A percentile compares a stretch with the other conserved stretches of the same genome.
These are phyloP conservation scores for Lactuca sativa DNA, from an alignment of 129 eudicot genomes.

Conservation along the genomic window DNA sequence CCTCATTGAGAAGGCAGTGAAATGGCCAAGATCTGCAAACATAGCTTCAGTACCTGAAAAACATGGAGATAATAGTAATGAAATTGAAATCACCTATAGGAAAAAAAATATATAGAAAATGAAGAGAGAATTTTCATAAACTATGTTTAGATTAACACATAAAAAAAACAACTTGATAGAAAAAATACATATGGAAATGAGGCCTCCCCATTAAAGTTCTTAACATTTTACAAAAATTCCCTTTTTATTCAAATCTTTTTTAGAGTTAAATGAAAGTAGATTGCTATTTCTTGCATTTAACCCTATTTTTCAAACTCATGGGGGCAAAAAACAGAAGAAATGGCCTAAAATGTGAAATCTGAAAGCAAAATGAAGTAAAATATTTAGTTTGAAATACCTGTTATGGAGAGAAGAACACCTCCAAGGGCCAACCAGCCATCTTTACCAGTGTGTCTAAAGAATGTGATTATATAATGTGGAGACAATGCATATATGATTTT, in stretches of 20 bases:
- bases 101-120: too few species aligned
- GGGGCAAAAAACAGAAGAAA: neutral
- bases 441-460: constrained; percentile 59
- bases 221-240: too few species aligned
- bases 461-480: constrained; percentile 78
- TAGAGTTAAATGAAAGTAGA: too few species aligned
- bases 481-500: constrained; percentile 67
- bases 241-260: too few species aligned
- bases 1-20: constrained; percentile 68
- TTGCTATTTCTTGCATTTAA: too few species aligned
- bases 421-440: constrained; percentile 92
- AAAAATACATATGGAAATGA: too few species aligned
- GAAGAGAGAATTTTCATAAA: too few species aligned
- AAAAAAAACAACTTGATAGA: too few species aligned
- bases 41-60: constrained; percentile 86
- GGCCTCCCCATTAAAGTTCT: too few species aligned
- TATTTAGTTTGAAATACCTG: constrained; percentile 50
- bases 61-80: constrained; percentile 2
- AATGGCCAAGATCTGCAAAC: constrained; percentile 98
- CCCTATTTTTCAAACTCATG: too few species aligned
- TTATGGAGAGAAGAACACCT: constrained; percentile 72
- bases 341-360: constrained; percentile 5
- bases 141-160: too few species aligned
- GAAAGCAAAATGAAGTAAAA: constrained; percentile 1
- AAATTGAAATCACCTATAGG: neutral